These are phyloP conservation scores for Petunia axillaris DNA, from an alignment of 257 asterid genomes.

Conservation along the genomic window DNA sequence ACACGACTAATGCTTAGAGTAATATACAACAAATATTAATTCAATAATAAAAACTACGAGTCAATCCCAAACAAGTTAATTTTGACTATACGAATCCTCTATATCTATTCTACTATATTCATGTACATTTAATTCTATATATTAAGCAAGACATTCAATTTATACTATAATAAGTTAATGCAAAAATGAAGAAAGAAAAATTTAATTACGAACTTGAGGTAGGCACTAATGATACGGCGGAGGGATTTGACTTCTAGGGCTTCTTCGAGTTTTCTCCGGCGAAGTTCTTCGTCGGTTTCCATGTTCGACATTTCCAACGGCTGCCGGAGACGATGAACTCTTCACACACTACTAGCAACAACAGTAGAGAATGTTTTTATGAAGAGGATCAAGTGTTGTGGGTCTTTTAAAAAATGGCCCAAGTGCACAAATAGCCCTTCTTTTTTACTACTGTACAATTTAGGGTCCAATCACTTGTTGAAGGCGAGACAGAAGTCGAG, in stretches of 20 bases:
- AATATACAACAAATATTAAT: not conserved
- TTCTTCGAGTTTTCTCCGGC: constrained; percentile 78
- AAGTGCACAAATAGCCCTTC: too few species aligned
- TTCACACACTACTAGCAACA: not conserved
- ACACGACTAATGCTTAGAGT: too few species aligned
- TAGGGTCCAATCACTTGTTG: too few species aligned
- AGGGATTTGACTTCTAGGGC: constrained; percentile 92
- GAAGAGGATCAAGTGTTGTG: too few species aligned
- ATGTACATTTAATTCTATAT: not conserved
- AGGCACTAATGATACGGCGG: constrained; percentile 94
- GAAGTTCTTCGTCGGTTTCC: constrained; percentile 57
- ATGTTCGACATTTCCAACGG: not conserved
- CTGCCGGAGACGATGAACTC: constrained; percentile 13
- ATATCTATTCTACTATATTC: not conserved
- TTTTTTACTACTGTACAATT: too few species aligned
- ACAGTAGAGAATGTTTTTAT: too few species aligned
- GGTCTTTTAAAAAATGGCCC: too few species aligned
- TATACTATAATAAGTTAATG: not conserved
- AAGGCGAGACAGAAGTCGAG: too few species aligned
- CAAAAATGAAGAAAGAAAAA: too few species aligned
- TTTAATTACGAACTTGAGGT: constrained; percentile 64
- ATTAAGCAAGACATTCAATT: not conserved
- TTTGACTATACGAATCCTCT: not conserved
- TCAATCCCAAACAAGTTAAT: not conserved
- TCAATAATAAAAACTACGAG: not conserved